A percentile compares a stretch with the other conserved stretches of the same genome.
phyloP scores from a whole-genome alignment of 78 protist genomes.

The Dictyostelium intermedium region DNA sequence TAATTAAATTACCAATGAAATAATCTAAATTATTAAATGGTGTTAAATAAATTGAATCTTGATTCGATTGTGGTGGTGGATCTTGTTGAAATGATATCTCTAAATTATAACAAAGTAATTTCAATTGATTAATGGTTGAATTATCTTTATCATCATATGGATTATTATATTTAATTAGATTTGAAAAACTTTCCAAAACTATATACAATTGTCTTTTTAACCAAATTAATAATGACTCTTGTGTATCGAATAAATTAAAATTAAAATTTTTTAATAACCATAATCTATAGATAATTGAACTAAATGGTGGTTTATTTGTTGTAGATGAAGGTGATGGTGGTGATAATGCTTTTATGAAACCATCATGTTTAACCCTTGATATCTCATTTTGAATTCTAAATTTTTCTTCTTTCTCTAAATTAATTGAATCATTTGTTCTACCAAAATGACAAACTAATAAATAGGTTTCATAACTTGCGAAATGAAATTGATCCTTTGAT shows the following conservation, averaged over 20 bases:
- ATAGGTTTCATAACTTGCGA: slow-evolving; percentile 58
- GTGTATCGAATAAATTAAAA: slow-evolving; percentile 9
- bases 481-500: slow-evolving; percentile 66
- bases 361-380: slow-evolving; percentile 42
- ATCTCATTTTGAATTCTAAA: slow-evolving; percentile 78
- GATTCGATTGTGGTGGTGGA: not conserved
- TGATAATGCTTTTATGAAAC: slow-evolving; percentile 10
- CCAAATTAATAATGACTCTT: slow-evolving; percentile 45
- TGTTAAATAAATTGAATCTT: not conserved
- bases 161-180: not conserved
- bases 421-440: slow-evolving; percentile 1
- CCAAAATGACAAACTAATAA: slow-evolving; percentile 35
- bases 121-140: not conserved
- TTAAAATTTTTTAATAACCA: slow-evolving; percentile 46
- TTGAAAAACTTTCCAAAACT: not conserved
- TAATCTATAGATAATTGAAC: slow-evolving; percentile 28
- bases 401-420: slow-evolving; percentile 29
- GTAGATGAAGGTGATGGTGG: not conserved
- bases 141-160: slow-evolving; percentile 49
- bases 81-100: not conserved
- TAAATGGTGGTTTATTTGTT: not conserved
- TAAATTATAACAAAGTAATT: not conserved
- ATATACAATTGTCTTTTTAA: slow-evolving; percentile 59
- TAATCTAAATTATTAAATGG: not conserved
- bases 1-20: not conserved